Base-by-base conservation (phyloP, 106 monocot genomes). In the Platanthera zijinensis region DNA sequence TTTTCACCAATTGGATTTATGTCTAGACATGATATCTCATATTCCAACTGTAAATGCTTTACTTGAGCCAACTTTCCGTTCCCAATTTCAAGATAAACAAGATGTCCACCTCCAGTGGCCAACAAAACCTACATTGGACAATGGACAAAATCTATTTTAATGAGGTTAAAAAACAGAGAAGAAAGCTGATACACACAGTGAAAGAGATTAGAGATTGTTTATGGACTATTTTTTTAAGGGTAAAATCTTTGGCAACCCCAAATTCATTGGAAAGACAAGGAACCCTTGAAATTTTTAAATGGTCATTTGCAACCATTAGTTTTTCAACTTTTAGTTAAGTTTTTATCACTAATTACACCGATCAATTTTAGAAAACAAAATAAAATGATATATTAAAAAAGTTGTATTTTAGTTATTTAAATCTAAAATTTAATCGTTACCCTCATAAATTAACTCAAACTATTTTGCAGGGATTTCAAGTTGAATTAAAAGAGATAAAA, bases 21-120 rank as follows among this genome's bases (percentile, higher is more conserved):
- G 69, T 99, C 94, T 18, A 99, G 91, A 75, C 97, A 99, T 28
- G 97, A 94, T 75, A 99, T 94, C 62, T 94, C 97, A 82, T 92
- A 85, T 62, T 99, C 97, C 59, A 99, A 80, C 49, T 89, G 89
- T 59, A 85, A 76, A 51, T 99, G 91, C 78, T 92, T 89, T 50
- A 88, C 85, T 85, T 99, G 91, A 30, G 61, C 85, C 89, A 99
- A 77, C 70, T 85, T 94, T 50, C 88, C 86, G 52, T 81, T 75
- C 18, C 82, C 86, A 75, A 99, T 88, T 89, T 99, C 94, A 51
- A 99, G 76, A 71, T 94, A 99, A 78, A 99, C 97, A 72, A 99
- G 86, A 86, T 99, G 87, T 3, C 97, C 97, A 71, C 92, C 97
- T 21, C 94, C 97, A 59, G 92, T 94, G 7, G 97, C 97, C 78